Evolutionary conservation across 1,139 yeast genomes (phyloP).

Genomic region (Blastobotrys indianensis): DNA sequence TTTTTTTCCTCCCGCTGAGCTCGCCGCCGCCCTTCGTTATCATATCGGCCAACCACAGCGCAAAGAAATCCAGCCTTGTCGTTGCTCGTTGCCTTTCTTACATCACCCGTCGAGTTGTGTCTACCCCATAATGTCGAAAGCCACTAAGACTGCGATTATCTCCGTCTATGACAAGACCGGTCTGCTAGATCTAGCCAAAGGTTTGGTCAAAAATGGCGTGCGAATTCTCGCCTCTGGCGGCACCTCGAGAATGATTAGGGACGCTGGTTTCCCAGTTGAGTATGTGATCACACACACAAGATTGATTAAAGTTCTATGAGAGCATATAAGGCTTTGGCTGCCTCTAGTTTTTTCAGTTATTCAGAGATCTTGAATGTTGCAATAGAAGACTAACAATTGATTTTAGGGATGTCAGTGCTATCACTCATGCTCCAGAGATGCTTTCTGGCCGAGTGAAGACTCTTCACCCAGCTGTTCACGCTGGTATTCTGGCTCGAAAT

Average conservation of each 20-base stretch:
- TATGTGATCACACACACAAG: constrained; percentile 11
- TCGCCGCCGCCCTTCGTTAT: neutral
- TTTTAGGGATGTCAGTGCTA: constrained; percentile 68
- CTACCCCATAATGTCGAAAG: constrained; percentile 14
- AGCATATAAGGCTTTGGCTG: neutral
- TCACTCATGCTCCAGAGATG: constrained; percentile 98
- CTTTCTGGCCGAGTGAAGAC: constrained; percentile 98
- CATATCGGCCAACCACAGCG: constrained; percentile 2
- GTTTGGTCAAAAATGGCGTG: constrained; percentile 79
- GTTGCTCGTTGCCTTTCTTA: neutral
- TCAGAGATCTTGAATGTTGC: no score
- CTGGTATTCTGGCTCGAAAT: constrained; percentile 93
- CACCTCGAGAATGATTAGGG: constrained; percentile 88
- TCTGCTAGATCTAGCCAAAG: constrained; percentile 89
- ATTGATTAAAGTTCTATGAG: neutral
- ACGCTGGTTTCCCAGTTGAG: constrained; percentile 96
- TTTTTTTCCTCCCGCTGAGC: neutral
- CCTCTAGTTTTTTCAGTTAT: no score
- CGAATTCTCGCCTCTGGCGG: constrained; percentile 96
- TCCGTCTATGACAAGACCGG: constrained; percentile 98
- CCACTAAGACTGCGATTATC: constrained; percentile 80
- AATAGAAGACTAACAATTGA: neutral
- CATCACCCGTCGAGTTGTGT: neutral
- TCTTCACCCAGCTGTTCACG: constrained; percentile 97
- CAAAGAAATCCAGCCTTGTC: neutral